Conservation (phyloP, 176 grass and related monocot species). For the Musa beccarii region DNA sequence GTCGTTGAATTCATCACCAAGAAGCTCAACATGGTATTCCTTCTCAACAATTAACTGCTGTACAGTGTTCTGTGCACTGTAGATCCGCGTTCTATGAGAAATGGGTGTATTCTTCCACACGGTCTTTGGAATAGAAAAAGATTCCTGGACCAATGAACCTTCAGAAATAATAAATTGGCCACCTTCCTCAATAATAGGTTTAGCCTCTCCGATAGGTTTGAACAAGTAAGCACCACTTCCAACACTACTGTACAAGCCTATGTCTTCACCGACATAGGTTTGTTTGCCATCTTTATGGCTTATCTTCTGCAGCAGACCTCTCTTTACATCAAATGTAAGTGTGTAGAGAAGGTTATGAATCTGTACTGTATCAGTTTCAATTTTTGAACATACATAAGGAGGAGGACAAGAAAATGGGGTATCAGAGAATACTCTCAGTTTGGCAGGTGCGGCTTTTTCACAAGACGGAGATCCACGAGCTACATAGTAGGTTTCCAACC, state of each 20-base stretch:
- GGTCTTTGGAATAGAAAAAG: conserved; percentile 72
- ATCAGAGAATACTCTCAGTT: conserved; percentile 45
- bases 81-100: conserved; percentile 83
- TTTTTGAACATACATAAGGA: conserved; percentile 73
- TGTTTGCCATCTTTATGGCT: conserved; percentile 40
- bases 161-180: conserved; percentile 73
- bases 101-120: conserved; percentile 59
- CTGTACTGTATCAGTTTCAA: conserved; percentile 52
- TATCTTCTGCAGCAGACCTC: conserved; percentile 64
- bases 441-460: conserved; percentile 60
- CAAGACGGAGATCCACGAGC: conserved; percentile 40
- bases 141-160: conserved; percentile 78
- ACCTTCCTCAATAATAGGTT: conserved; percentile 58
- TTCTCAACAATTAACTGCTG: conserved; percentile 91
- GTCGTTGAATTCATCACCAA: conserved; percentile 64
- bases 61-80: conserved; percentile 46
- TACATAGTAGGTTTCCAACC: conserved; percentile 82
- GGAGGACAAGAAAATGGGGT: conserved; percentile 60
- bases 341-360: conserved; percentile 56
- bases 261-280: conserved; percentile 74
- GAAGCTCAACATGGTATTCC: conserved; percentile 94
- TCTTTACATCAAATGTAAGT: conserved; percentile 70
- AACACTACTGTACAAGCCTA: conserved; percentile 75
- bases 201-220: conserved; percentile 78
- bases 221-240: conserved; percentile 95